These are phyloP conservation scores for Daedaleopsis nitida DNA, from an alignment of 768 basidiomycete genomes.

Conservation along the genomic window DNA sequence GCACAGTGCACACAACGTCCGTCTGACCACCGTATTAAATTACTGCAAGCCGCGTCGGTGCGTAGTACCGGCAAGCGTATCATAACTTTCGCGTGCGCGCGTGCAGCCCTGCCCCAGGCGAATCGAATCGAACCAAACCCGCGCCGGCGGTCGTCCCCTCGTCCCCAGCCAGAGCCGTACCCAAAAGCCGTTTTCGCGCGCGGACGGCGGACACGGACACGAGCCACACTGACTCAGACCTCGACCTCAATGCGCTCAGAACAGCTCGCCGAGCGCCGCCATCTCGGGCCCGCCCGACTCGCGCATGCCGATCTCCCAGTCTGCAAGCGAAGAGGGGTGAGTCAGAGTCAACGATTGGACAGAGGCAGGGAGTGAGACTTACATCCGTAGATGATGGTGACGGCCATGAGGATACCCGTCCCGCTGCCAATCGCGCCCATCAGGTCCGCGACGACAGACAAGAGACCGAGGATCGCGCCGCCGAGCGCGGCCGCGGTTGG, in stretches of 20 bases:
- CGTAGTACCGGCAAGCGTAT: too few species aligned
- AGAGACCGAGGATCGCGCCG: slow-evolving; percentile 91
- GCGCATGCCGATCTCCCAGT: slow-evolving; percentile 95
- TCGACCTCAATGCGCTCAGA: slow-evolving; percentile 53
- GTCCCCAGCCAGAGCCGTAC: too few species aligned
- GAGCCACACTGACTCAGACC: too few species aligned
- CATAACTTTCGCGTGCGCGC: too few species aligned
- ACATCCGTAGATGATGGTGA: slow-evolving; percentile 92
- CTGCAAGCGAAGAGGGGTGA: too few species aligned
- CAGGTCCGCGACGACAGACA: slow-evolving; percentile 90
- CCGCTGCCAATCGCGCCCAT: slow-evolving; percentile 97
- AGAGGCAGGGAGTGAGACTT: slow-evolving; percentile 26
- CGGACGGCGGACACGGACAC: neutral
- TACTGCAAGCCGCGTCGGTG: too few species aligned
- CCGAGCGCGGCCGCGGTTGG: slow-evolving; percentile 98
- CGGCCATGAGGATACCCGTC: slow-evolving; percentile 96
- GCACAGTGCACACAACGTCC: too few species aligned
- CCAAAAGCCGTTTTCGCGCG: too few species aligned
- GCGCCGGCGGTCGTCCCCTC: too few species aligned
- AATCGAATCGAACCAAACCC: too few species aligned
- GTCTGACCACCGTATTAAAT: too few species aligned
- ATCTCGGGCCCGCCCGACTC: slow-evolving; percentile 85
- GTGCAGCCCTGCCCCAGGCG: too few species aligned
- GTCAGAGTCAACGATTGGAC: neutral
- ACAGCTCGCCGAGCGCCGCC: slow-evolving; percentile 75